Evolutionary conservation across 768 basidiomycete species (phyloP).

Genomic region (Mycena sanguinolenta): DNA sequence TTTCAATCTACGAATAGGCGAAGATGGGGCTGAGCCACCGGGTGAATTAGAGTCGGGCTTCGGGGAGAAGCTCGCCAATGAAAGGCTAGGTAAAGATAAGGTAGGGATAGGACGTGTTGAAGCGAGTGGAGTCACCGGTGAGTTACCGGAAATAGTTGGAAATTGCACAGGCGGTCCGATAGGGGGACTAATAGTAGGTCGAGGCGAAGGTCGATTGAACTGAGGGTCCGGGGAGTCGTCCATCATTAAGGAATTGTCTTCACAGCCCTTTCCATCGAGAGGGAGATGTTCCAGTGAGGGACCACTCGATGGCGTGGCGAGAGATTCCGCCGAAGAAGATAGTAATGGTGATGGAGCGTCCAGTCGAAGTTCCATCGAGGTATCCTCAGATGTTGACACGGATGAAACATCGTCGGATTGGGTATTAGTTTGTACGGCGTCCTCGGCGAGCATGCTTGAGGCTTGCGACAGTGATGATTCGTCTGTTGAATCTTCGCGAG

Average conservation of each 20-base stretch:
- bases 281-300: constrained; percentile 30
- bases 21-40: constrained; percentile 46
- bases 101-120: constrained; percentile 37
- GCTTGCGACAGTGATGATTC: constrained; percentile 32
- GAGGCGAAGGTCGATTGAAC: constrained; percentile 20
- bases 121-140: constrained; percentile 30
- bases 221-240: constrained; percentile 26
- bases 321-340: constrained; percentile 38
- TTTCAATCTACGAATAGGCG: constrained; percentile 60
- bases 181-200: constrained; percentile 14
- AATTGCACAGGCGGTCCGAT: constrained; percentile 31
- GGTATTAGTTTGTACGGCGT: constrained; percentile 5
- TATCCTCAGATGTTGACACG: constrained; percentile 34
- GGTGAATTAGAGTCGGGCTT: constrained; percentile 37
- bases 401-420: constrained; percentile 34
- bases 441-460: constrained; percentile 29
- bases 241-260: constrained; percentile 20
- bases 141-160: constrained; percentile 25
- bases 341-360: constrained; percentile 38
- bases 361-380: constrained; percentile 29
- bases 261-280: constrained; percentile 24
- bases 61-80: constrained; percentile 25
- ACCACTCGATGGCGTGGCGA: constrained; percentile 36
- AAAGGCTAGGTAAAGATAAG: constrained; percentile 36
- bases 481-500: constrained; percentile 23